phyloP scores from a whole-genome alignment of 768 basidiomycete genomes.

The Guyanaporus albipodus region DNA sequence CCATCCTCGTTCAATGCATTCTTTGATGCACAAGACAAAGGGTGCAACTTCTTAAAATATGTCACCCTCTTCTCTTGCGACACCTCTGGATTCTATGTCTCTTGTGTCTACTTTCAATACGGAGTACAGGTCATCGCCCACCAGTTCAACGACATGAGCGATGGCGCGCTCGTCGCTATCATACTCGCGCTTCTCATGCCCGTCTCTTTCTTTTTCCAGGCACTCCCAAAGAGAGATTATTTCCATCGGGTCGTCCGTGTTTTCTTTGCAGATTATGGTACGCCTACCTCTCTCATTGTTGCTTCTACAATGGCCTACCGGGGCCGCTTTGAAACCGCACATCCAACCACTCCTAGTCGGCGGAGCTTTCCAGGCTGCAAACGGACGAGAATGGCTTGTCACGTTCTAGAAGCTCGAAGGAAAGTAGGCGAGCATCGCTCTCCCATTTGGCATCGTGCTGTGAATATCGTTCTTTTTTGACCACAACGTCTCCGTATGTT shows the following conservation, averaged over 20 bases:
- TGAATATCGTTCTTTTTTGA: constrained; percentile 96
- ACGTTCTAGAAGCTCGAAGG: constrained; percentile 83
- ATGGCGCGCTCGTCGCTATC: constrained; percentile 58
- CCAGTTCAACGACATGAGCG: constrained; percentile 47
- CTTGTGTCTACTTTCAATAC: constrained; percentile 87
- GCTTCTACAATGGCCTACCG: constrained; percentile 80
- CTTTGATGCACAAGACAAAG: constrained; percentile 34
- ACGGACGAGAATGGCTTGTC: constrained; percentile 78
- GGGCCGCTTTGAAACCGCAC: constrained; percentile 65
- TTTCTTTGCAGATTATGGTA: constrained; percentile 84
- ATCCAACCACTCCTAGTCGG: constrained; percentile 63
- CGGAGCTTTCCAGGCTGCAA: constrained; percentile 65
- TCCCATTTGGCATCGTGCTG: constrained; percentile 85
- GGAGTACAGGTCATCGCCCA: constrained; percentile 80
- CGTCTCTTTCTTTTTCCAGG: constrained; percentile 70
- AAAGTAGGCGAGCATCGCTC: constrained; percentile 85
- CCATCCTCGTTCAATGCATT: not conserved
- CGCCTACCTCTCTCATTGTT: constrained; percentile 82
- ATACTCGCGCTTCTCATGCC: constrained; percentile 80
- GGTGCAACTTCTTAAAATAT: constrained; percentile 80
- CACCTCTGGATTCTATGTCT: constrained; percentile 90
- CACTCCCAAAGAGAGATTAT: constrained; percentile 55
- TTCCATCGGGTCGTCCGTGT: constrained; percentile 73
- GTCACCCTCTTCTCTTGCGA: constrained; percentile 90
- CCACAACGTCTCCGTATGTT: constrained; percentile 79